phyloP scores from a whole-genome alignment of 106 monocot genomes.

The Dioscorea alata region DNA sequence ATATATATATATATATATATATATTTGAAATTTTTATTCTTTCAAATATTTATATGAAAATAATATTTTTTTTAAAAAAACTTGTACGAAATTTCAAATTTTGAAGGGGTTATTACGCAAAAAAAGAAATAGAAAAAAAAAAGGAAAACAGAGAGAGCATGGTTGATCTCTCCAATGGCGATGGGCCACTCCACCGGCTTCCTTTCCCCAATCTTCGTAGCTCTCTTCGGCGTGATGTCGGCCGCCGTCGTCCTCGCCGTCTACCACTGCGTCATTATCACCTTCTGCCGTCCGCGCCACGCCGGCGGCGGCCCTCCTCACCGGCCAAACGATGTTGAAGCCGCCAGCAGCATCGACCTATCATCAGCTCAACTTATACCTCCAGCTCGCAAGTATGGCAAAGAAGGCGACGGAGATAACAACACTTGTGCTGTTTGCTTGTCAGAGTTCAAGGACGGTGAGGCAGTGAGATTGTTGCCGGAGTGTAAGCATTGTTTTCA shows the following conservation, averaged over 20 bases:
- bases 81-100: no score
- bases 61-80: no score
- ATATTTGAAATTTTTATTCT: no score
- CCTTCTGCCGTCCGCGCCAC: not conserved
- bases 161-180: not conserved
- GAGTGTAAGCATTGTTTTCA: slow-evolving; percentile 33
- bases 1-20: no score
- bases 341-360: not conserved
- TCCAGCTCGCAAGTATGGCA: slow-evolving; percentile 10
- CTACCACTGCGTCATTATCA: not conserved
- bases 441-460: slow-evolving; percentile 25
- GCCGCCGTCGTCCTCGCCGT: slow-evolving; percentile 1
- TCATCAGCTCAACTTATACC: not conserved
- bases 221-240: not conserved
- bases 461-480: slow-evolving; percentile 24
- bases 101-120: no score
- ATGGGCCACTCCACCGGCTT: not conserved
- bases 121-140: no score
- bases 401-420: not conserved
- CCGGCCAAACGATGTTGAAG: no score
- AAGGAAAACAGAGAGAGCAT: no score
- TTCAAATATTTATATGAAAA: no score
- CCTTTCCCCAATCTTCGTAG: not conserved
- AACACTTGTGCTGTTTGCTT: slow-evolving; percentile 38
- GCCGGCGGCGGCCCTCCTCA: no score